phyloP scores from a whole-genome alignment of 2,329 filamentous ascomycete genomes.

The Capronia coronata region DNA sequence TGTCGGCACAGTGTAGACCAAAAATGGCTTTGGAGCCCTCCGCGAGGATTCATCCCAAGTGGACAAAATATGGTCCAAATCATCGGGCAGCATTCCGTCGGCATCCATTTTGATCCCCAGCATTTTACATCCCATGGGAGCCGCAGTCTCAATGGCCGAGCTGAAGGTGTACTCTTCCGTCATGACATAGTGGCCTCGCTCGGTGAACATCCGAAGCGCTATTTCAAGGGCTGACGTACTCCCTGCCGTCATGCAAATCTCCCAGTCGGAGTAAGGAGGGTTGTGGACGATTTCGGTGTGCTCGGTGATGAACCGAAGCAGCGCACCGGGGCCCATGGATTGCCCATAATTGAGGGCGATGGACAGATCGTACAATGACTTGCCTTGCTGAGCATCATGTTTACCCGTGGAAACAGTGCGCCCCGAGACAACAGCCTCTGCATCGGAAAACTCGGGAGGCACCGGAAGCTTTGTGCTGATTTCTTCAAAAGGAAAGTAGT shows the following conservation, averaged over 20 bases:
- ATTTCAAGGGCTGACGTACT: slow-evolving; percentile 83
- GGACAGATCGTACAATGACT: slow-evolving; percentile 62
- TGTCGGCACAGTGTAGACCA: slow-evolving; percentile 68
- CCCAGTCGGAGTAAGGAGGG: slow-evolving; percentile 88
- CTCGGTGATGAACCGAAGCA: slow-evolving; percentile 86
- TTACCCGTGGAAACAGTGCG: slow-evolving; percentile 65
- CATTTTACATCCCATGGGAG: slow-evolving; percentile 56
- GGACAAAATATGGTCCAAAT: slow-evolving; percentile 56
- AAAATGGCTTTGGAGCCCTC: slow-evolving; percentile 57
- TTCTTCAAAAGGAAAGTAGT: slow-evolving; percentile 87
- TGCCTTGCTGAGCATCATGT: slow-evolving; percentile 66
- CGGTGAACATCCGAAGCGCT: slow-evolving; percentile 71
- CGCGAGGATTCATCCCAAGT: slow-evolving; percentile 57
- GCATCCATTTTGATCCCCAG: slow-evolving; percentile 59
- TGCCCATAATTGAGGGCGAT: slow-evolving; percentile 93
- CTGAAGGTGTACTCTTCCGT: slow-evolving; percentile 91
- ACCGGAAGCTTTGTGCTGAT: slow-evolving; percentile 67
- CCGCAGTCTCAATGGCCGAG: slow-evolving; percentile 61
- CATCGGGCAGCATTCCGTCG: slow-evolving; percentile 56
- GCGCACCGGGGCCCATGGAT: slow-evolving; percentile 74
- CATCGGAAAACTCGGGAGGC: slow-evolving; percentile 63
- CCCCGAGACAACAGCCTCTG: slow-evolving; percentile 56
- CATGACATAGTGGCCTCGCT: slow-evolving; percentile 68
- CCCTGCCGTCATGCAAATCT: slow-evolving; percentile 72
- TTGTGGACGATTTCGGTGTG: slow-evolving; percentile 87